Conservation (phyloP, 768 basidiomycete genomes). For the Mycena epipterygia region DNA sequence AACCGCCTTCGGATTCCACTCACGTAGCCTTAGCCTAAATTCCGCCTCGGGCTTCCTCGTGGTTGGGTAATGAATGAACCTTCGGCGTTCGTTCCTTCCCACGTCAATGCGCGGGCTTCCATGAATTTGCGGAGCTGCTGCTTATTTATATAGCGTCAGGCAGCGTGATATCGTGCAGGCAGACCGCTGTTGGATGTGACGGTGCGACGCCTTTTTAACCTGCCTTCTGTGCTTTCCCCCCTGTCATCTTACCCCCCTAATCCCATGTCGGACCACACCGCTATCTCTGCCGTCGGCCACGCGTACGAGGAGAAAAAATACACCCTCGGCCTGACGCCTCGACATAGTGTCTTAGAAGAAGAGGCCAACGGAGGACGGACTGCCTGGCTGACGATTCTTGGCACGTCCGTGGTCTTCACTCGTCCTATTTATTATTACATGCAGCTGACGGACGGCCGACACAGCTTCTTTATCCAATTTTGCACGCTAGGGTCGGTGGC, state of each 20-base stretch:
- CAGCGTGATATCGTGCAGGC: slow-evolving; percentile 23
- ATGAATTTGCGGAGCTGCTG: slow-evolving; percentile 14
- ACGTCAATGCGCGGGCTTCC: slow-evolving; percentile 25
- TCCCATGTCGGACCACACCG: slow-evolving; percentile 28
- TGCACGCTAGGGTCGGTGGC: slow-evolving; percentile 25
- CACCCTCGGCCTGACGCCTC: slow-evolving; percentile 15
- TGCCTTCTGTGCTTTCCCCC: not conserved
- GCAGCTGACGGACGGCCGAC: not conserved
- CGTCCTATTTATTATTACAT: not conserved
- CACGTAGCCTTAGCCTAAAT: slow-evolving; percentile 8
- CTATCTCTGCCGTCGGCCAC: slow-evolving; percentile 4
- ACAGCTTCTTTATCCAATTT: slow-evolving; percentile 30
- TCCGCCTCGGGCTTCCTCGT: slow-evolving; percentile 23
- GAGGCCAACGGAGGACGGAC: not conserved
- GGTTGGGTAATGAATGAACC: slow-evolving; percentile 21
- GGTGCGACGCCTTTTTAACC: slow-evolving; percentile 8
- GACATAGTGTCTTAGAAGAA: not conserved
- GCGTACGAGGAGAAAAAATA: slow-evolving; percentile 23
- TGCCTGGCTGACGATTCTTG: slow-evolving; percentile 28
- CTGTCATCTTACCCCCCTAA: not conserved
- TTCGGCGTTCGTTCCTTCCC: slow-evolving; percentile 25
- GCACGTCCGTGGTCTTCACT: slow-evolving; percentile 20
- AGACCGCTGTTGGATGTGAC: slow-evolving; percentile 7
- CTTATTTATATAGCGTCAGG: slow-evolving; percentile 31
- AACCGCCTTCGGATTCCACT: not conserved